Evolutionary conservation across 2,329 filamentous ascomycete genomes (phyloP).

Genomic region (Calonectria multiphialidica): DNA sequence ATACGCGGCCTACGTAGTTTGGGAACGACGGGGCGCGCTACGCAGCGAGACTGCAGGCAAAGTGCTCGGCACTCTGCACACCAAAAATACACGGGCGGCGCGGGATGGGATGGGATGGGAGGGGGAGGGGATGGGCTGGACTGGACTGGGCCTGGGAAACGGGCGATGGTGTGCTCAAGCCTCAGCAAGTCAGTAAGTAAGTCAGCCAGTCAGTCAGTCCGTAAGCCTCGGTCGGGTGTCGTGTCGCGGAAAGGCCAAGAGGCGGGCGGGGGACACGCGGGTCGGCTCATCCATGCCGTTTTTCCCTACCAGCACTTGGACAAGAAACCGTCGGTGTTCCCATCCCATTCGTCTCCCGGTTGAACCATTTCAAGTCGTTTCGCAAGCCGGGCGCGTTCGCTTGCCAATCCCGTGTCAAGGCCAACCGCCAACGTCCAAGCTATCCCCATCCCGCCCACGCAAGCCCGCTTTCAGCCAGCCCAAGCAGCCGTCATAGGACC

Average conservation of each 20-base stretch:
- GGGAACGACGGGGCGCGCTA: slow-evolving; percentile 8
- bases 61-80: not conserved
- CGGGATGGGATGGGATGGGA: not conserved
- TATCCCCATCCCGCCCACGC: not conserved
- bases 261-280: slow-evolving; percentile 15
- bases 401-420: slow-evolving; percentile 10
- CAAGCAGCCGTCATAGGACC: not conserved
- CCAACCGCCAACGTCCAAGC: not conserved
- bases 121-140: no score
- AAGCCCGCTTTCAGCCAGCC: slow-evolving; percentile 5
- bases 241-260: not conserved
- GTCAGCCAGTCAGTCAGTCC: no score
- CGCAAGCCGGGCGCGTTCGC: not conserved
- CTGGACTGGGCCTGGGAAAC: no score
- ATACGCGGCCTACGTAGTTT: not conserved
- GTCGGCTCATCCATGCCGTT: slow-evolving; percentile 21
- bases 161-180: slow-evolving; percentile 28
- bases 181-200: not conserved
- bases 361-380: slow-evolving; percentile 5
- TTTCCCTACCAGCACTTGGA: slow-evolving; percentile 8
- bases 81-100: not conserved
- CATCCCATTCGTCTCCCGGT: slow-evolving; percentile 11
- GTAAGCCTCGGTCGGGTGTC: no score
- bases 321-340: slow-evolving; percentile 12
- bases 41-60: not conserved